These are phyloP conservation scores for Ceratobasidium sp. DNA, from an alignment of 1,284 basidiomycete species.

Conservation along the genomic window DNA sequence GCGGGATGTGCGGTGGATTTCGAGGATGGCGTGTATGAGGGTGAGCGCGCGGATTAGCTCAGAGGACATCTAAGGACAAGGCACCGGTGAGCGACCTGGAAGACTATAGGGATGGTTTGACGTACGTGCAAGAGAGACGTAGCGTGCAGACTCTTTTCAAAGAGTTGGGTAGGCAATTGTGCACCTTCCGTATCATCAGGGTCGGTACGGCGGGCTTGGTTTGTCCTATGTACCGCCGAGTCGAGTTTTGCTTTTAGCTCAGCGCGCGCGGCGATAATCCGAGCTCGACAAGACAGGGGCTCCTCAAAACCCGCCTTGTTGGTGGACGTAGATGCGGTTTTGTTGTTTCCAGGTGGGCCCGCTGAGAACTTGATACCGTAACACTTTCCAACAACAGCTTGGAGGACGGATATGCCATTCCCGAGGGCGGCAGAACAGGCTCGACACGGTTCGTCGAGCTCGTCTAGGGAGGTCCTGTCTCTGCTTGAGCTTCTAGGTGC, in stretches of 20 bases:
- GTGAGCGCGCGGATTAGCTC: conserved; percentile 35
- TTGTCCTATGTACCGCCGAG: conserved; percentile 23
- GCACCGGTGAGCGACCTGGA: not conserved
- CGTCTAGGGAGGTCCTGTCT: not conserved
- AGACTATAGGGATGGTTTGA: not conserved
- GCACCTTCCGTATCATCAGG: not conserved
- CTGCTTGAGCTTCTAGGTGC: not conserved
- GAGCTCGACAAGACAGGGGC: not conserved
- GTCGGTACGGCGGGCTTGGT: not conserved
- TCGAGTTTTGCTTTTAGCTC: conserved; percentile 26
- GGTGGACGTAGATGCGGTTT: not conserved
- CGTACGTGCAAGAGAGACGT: conserved; percentile 36
- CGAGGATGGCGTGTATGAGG: conserved; percentile 54
- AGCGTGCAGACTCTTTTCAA: conserved; percentile 36
- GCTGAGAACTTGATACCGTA: conserved; percentile 22
- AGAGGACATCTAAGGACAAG: conserved; percentile 13
- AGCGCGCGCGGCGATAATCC: conserved; percentile 5
- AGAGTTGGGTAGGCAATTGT: conserved; percentile 3
- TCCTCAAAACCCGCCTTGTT: not conserved
- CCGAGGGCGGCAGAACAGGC: conserved; percentile 10
- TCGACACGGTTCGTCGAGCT: conserved; percentile 18
- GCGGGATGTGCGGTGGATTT: conserved; percentile 53
- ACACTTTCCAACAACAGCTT: conserved; percentile 32
- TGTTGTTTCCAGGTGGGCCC: not conserved
- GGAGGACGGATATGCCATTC: conserved; percentile 27